phyloP scores from a whole-genome alignment of 202 grass and related monocot genomes.

The Carex sylvatica region DNA sequence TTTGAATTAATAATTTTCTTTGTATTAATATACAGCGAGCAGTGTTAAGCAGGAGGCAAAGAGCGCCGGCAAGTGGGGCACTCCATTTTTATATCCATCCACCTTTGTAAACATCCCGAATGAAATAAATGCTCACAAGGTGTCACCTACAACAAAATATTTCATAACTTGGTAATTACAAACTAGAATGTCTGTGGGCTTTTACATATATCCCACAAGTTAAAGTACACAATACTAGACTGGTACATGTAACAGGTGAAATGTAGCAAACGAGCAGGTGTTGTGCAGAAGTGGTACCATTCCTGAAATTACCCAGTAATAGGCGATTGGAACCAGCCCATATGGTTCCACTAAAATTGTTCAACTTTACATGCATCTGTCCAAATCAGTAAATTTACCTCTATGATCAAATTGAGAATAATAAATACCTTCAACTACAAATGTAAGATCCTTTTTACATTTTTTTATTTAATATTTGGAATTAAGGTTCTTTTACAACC shows the following conservation, averaged over 20 bases:
- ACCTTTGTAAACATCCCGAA: slow-evolving; percentile 95
- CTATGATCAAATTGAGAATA: background rate
- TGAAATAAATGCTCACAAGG: slow-evolving; percentile 99
- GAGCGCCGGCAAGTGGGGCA: slow-evolving; percentile 94
- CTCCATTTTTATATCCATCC: slow-evolving; percentile 99
- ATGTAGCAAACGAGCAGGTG: background rate
- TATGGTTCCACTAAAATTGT: background rate
- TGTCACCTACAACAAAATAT: slow-evolving; percentile 56
- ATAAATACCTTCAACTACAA: background rate
- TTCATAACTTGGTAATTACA: slow-evolving; percentile 2
- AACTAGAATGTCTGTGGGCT: background rate
- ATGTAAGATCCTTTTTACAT: background rate
- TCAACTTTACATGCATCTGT: background rate
- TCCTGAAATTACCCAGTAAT: background rate
- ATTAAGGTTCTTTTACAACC: background rate
- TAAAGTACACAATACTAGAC: slow-evolving; percentile 1
- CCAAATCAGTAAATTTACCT: background rate
- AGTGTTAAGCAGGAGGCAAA: slow-evolving; percentile 70
- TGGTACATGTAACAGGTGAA: background rate
- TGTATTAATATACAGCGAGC: slow-evolving; percentile 57
- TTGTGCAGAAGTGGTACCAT: background rate
- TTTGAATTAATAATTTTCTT: slow-evolving; percentile 31
- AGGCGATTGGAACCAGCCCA: background rate
- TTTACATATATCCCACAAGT: background rate
- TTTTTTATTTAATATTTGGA: background rate